Evolutionary conservation across 306 rosid genomes (phyloP), one percentile per base, ranked within the genome.

Genomic region (Corylus avellana): DNA sequence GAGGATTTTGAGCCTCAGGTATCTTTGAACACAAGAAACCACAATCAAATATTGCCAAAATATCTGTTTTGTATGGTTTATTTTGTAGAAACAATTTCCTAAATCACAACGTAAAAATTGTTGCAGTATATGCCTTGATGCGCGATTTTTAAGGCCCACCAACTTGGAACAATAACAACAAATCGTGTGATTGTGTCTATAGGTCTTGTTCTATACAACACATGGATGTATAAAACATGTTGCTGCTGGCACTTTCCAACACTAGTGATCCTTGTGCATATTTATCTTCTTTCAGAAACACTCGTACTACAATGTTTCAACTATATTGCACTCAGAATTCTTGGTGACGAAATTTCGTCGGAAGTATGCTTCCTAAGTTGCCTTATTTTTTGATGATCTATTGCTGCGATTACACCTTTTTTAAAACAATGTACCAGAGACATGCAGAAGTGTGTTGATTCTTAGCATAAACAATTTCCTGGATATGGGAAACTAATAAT

Each of bases 1-100:
- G 84, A 89, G 70, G 88, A 92, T 77, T 94, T 83, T 76, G 97
- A 85, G 75, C 92, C 98, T 11, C 94, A 89, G 97, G 98, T 94
- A 90, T 61, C 55, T 78, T 75, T 70, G 62, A 62, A 57, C 51
- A 74, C 85, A 72, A 76, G 25, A 53, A 37, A 44, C 49, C 79
- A 22, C 32, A 20, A 55, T 37, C 63, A 18, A 46, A 42, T 56
- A 17, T 37, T 56, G 39, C 46, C 57, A 49, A 50, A 61, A 18
- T 47, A 25, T 56, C 47, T 48, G 4, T 25, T 37, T 18, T 67
- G 6, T 1, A 42, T 42, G 8, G 22, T 67, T 42, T 67, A 66
- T 67, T 18, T 13, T 62, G 68, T 27, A 0, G 42, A 27, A 27
- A 27, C 12, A 32, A 12, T 27, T 61, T 27, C 29, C 68, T 61